phyloP scores from a whole-genome alignment of 1,284 basidiomycete genomes.

The Cryptococcus maquisensis region DNA sequence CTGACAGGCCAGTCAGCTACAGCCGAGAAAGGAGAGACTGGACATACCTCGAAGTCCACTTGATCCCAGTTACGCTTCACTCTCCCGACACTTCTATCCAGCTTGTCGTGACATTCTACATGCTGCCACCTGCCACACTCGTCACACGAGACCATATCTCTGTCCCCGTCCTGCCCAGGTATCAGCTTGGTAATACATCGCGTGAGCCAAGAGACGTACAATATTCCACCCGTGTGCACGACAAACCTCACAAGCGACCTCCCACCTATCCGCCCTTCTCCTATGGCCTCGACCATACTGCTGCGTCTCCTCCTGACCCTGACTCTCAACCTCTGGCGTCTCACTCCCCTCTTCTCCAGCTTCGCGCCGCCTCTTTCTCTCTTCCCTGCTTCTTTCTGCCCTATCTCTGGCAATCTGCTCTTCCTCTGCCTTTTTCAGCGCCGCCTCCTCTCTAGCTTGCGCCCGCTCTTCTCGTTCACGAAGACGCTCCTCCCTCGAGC shows the following conservation, averaged over 20 bases:
- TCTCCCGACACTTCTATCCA: constrained; percentile 33
- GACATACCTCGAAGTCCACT: constrained; percentile 44
- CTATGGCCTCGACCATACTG: neutral
- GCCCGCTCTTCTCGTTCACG: constrained; percentile 48
- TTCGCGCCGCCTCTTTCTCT: constrained; percentile 35
- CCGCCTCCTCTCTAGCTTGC: constrained; percentile 49
- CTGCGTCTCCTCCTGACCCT: neutral
- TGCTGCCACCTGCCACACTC: constrained; percentile 54
- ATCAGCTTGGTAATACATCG: neutral
- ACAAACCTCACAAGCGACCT: constrained; percentile 53
- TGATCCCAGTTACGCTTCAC: constrained; percentile 45
- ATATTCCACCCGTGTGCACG: constrained; percentile 50
- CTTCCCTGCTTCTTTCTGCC: constrained; percentile 42
- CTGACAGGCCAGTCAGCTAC: constrained; percentile 13
- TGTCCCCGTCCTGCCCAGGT: constrained; percentile 45
- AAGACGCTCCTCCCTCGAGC: constrained; percentile 49
- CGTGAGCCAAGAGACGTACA: constrained; percentile 26
- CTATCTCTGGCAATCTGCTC: constrained; percentile 37
- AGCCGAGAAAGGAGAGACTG: neutral
- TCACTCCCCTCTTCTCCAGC: neutral
- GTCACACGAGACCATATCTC: constrained; percentile 53
- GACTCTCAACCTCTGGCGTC: neutral
- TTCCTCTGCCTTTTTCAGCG: constrained; percentile 42
- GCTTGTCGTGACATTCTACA: constrained; percentile 44
- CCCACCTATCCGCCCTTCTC: constrained; percentile 45